phyloP scores from a whole-genome alignment of 73 alveolate species.

The Paramecium biaurelia region DNA sequence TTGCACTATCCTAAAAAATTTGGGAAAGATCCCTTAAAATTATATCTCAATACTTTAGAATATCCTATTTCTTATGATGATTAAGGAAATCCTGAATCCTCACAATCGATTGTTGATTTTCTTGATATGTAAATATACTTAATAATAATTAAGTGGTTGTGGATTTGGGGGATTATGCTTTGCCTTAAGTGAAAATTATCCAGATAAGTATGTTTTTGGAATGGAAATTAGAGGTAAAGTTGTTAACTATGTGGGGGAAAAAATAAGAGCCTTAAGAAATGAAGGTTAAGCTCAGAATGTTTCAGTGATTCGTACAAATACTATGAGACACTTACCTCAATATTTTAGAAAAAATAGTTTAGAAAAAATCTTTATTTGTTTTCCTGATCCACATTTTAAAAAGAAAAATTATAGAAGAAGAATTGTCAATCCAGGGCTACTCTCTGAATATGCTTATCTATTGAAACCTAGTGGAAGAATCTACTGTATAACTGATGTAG shows the following conservation, averaged over 20 bases:
- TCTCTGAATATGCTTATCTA: conserved; percentile 88
- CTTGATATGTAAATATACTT: conserved; percentile 62
- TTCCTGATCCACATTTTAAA: conserved; percentile 99
- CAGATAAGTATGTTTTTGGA: conserved; percentile 84
- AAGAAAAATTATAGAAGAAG: conserved; percentile 94
- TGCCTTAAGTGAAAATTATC: conserved; percentile 82
- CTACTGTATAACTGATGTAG: conserved; percentile 97
- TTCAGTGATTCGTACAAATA: conserved; percentile 91
- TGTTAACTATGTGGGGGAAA: conserved; percentile 93
- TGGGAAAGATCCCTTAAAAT: conserved; percentile 75
- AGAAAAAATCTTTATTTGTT: conserved; percentile 92
- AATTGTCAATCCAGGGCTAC: conserved; percentile 86
- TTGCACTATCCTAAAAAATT: conserved; percentile 86
- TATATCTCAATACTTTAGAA: conserved; percentile 55
- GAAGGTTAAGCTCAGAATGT: conserved; percentile 79
- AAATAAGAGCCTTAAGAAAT: conserved; percentile 89
- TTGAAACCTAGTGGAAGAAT: conserved; percentile 91
- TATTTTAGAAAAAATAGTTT: conserved; percentile 82
- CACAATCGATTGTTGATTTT: conserved; percentile 38
- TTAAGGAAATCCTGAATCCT: neutral
- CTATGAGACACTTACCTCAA: conserved; percentile 86
- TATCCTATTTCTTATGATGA: conserved; percentile 46
- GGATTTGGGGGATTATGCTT: conserved; percentile 97
- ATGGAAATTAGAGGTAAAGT: conserved; percentile 98
- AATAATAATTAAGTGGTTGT: conserved; percentile 91